Base-by-base conservation (phyloP, 2,329 filamentous ascomycete species). In the Alternaria gansuensis region DNA sequence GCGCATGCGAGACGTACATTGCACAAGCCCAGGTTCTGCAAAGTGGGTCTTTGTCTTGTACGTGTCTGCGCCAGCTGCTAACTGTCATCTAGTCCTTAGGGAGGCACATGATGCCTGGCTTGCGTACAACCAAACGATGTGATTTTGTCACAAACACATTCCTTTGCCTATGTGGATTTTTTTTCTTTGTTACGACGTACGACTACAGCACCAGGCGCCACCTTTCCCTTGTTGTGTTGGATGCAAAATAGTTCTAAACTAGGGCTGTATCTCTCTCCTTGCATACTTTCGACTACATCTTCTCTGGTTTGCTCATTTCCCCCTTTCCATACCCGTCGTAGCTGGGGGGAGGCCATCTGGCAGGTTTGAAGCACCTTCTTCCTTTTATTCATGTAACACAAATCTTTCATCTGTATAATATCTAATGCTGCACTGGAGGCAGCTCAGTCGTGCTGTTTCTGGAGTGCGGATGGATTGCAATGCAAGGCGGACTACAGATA, bases 1-100 rank as follows among this genome's bases (percentile, higher is more conserved):
- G 85, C 70, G 87, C 87, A 39, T 78, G 76, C 48, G 75, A 77
- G 63, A 75, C 73, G 33, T 67, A 70, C 53, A 63, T 63, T 5
- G 71, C 67, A 26, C 76, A 78, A 64, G 67, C 67, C 13, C 70
- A 74, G 44, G 75, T 78, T 48, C 63, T 78, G 61, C 74, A 75
- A 59, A 72, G 75, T 76, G 68, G 59, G 73, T 67, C 13, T 14
- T 11, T 2, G 8, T 28, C 8, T 29, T 31, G 11, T 21, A n/a
- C 5, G 23, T 10, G 7, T 5, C 1, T 14, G 13, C 5, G 17
- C n/a, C 13, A 26, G 5, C n/a, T 49, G 39, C 63, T 75, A 61
- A 74, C 50, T 36, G 4, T n/a, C 0, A 26, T 43, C n/a, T 26
- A 77, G 75, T 75, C 43, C 66, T 77, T 9, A 63, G 71, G 57